Evolutionary conservation across 163 green algal species (phyloP).

Genomic region (Scenedesmus sp.): DNA sequence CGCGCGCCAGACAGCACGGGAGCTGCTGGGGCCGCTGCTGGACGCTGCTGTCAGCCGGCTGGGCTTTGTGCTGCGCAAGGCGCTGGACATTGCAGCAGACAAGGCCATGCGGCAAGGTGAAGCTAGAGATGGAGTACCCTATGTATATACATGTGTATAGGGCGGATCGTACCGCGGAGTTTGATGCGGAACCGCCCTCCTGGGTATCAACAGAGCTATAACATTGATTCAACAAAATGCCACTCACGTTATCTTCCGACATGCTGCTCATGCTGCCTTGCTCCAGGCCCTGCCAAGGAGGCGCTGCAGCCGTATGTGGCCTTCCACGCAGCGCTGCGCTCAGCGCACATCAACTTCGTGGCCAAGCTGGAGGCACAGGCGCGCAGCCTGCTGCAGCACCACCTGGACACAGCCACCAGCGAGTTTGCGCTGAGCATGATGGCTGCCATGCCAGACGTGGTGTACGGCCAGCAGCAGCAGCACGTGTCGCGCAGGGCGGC

Average conservation of each 20-base stretch:
- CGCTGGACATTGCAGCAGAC: conserved; percentile 88
- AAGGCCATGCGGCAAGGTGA: conserved; percentile 48
- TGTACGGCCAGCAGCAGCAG: conserved; percentile 16
- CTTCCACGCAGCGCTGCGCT: conserved; percentile 87
- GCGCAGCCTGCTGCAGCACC: conserved; percentile 77
- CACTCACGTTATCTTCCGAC: background rate
- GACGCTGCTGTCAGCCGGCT: conserved; percentile 83
- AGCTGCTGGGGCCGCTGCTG: conserved; percentile 87
- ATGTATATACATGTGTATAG: no score
- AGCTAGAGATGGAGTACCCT: background rate
- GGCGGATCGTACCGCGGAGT: no score
- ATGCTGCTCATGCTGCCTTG: background rate
- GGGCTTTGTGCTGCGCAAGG: conserved; percentile 76
- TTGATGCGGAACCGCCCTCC: no score
- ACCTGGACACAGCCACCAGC: conserved; percentile 84
- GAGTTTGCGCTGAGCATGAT: conserved; percentile 80
- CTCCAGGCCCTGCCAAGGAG: conserved; percentile 67
- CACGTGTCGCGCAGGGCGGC: background rate
- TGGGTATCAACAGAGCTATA: background rate
- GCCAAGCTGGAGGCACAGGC: conserved; percentile 75
- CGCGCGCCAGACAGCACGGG: conserved; percentile 75
- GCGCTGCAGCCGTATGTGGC: conserved; percentile 72
- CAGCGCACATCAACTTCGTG: conserved; percentile 81
- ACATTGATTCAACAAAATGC: background rate
- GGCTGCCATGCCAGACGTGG: conserved; percentile 54